These are phyloP conservation scores for Chlamydomonas sphaeroides DNA, from an alignment of 139 green algal genomes.

Conservation along the genomic window DNA sequence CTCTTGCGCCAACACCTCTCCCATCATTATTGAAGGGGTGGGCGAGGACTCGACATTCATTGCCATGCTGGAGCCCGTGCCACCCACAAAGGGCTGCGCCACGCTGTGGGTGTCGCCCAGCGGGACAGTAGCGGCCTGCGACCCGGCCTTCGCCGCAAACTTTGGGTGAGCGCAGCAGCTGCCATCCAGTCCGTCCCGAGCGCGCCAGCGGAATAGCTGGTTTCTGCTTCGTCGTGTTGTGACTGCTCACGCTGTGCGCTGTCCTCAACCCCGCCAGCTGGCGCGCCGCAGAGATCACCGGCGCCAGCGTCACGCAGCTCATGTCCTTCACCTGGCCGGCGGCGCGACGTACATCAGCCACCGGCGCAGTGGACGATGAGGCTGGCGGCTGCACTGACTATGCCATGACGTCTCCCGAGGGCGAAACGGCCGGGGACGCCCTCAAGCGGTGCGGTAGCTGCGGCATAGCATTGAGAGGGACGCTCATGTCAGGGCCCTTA, in stretches of 20 bases:
- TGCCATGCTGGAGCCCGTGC: slow-evolving; percentile 2
- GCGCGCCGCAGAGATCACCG: slow-evolving; percentile 17
- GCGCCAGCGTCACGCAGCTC: background rate
- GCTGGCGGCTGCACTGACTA: no score
- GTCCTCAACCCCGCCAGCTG: background rate
- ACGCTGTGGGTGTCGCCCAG: slow-evolving; percentile 22
- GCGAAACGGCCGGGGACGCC: background rate
- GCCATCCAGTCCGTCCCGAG: no score
- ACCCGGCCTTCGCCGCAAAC: slow-evolving; percentile 12
- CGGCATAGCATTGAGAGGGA: no score
- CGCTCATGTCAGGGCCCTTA: no score
- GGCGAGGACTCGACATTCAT: slow-evolving; percentile 31
- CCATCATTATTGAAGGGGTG: background rate
- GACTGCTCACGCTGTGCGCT: no score
- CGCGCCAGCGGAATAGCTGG: no score
- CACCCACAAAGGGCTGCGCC: background rate
- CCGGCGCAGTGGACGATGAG: no score
- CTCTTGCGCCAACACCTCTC: background rate
- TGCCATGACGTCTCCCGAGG: background rate
- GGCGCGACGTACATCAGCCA: no score
- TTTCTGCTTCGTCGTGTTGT: no score
- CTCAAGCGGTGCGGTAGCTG: background rate
- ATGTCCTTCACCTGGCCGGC: background rate
- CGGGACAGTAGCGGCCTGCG: slow-evolving; percentile 10
- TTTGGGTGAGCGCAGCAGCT: slow-evolving; percentile 5